Conservation (phyloP, 1,139 yeast species). For the Suhomyces bolitotheri region DNA sequence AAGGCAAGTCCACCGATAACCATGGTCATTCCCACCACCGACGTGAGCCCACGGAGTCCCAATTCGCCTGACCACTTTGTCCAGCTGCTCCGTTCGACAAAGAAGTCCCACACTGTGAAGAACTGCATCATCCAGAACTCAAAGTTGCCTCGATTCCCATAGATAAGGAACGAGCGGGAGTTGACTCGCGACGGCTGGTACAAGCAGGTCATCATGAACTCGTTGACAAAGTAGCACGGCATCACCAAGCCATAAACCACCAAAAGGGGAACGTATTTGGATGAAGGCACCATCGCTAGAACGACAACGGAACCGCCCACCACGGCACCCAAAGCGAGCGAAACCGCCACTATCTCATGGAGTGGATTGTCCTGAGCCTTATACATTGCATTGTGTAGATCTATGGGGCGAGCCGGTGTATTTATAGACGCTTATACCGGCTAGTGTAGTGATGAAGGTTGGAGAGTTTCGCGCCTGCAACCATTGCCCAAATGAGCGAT, state of each 20-base stretch:
- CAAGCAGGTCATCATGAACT: slow-evolving; percentile 29
- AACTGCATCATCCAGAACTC: slow-evolving; percentile 35
- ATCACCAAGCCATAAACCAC: slow-evolving; percentile 24
- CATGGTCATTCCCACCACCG: slow-evolving; percentile 17
- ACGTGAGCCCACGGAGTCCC: not conserved
- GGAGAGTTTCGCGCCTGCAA: slow-evolving; percentile 2
- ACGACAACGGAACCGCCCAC: slow-evolving; percentile 15
- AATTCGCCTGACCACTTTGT: slow-evolving; percentile 6
- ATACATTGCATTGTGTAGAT: slow-evolving; percentile 12
- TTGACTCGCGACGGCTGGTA: slow-evolving; percentile 31
- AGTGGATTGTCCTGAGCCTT: slow-evolving; percentile 23
- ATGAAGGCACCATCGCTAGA: not conserved
- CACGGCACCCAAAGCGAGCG: slow-evolving; percentile 24
- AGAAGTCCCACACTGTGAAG: slow-evolving; percentile 28
- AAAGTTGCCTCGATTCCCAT: slow-evolving; percentile 38
- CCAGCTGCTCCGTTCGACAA: slow-evolving; percentile 10
- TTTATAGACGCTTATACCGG: too few relatives aligned
- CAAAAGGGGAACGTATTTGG: slow-evolving; percentile 9
- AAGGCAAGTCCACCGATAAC: slow-evolving; percentile 26
- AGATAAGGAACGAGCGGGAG: slow-evolving; percentile 37
- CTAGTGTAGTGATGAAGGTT: not conserved
- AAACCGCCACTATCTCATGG: slow-evolving; percentile 24
- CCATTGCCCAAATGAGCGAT: slow-evolving; percentile 2
- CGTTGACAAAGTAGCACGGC: slow-evolving; percentile 29
- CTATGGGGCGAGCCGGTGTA: not conserved